Percentiles rank a stretch among this genome's conserved stretches.
Conservation (phyloP, 169 alveolate genomes). For the Cryptosporidium canis region DNA sequence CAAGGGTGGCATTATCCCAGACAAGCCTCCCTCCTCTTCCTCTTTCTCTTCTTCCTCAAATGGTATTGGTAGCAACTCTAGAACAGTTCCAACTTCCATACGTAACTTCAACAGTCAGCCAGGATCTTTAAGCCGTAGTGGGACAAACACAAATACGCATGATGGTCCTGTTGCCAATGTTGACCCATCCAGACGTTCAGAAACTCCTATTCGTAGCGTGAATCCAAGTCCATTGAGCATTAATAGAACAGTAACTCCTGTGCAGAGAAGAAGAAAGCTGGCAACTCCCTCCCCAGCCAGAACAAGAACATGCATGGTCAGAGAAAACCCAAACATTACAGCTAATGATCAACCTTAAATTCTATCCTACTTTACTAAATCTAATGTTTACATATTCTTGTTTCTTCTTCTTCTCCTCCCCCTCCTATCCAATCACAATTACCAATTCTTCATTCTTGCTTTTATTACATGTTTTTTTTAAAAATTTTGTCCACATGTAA, state of each 20-base stretch:
- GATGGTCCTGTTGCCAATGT: neutral
- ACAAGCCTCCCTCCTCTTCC: too few species aligned
- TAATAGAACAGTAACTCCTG: conserved; percentile 45
- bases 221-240: neutral
- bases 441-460: neutral
- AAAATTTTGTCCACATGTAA: neutral
- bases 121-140: too few species aligned
- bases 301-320: conserved; percentile 13
- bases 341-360: neutral
- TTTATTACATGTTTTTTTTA: neutral
- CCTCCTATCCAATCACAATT: too few species aligned
- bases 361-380: neutral
- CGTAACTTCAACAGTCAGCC: too few species aligned
- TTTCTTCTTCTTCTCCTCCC: neutral
- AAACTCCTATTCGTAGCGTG: neutral
- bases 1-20: too few species aligned
- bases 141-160: too few species aligned
- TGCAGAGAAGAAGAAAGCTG: conserved; percentile 20
- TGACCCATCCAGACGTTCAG: neutral
- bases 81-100: too few species aligned
- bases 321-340: conserved; percentile 14
- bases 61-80: too few species aligned
- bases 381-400: too few species aligned
- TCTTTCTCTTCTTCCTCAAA: too few species aligned
- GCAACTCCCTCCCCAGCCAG: conserved; percentile 55